Conservation (phyloP, 2,329 filamentous ascomycete species). For the Neonectria punicea region DNA sequence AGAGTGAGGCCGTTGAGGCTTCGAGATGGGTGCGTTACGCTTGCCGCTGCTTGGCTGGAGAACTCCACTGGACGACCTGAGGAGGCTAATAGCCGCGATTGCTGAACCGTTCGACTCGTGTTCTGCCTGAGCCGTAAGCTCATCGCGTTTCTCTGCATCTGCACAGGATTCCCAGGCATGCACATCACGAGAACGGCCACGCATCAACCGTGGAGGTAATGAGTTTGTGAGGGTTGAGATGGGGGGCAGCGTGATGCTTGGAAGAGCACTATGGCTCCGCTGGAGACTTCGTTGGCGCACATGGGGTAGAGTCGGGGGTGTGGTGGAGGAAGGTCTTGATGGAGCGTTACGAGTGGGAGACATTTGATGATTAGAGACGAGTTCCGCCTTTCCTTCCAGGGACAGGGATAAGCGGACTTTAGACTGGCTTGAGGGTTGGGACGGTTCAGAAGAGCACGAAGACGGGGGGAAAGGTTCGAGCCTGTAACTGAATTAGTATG, state of each 20-base stretch:
- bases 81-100: slow-evolving; percentile 81
- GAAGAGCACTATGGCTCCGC: slow-evolving; percentile 76
- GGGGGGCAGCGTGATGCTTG: slow-evolving; percentile 66
- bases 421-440: slow-evolving; percentile 51
- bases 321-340: slow-evolving; percentile 58
- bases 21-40: slow-evolving; percentile 65
- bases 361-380: slow-evolving; percentile 76
- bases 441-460: slow-evolving; percentile 54
- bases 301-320: slow-evolving; percentile 57
- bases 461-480: slow-evolving; percentile 57
- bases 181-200: slow-evolving; percentile 85
- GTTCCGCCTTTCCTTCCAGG: slow-evolving; percentile 89
- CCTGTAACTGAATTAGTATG: slow-evolving; percentile 43
- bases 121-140: slow-evolving; percentile 82
- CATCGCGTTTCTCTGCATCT: slow-evolving; percentile 81
- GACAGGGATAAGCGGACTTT: slow-evolving; percentile 83
- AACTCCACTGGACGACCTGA: slow-evolving; percentile 73
- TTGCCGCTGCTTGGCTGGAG: slow-evolving; percentile 70
- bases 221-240: slow-evolving; percentile 63
- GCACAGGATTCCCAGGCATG: slow-evolving; percentile 93
- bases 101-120: slow-evolving; percentile 84
- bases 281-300: slow-evolving; percentile 66
- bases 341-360: slow-evolving; percentile 69
- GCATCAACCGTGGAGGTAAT: slow-evolving; percentile 66
- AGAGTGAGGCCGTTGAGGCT: slow-evolving; percentile 46